phyloP scores from a whole-genome alignment of 768 basidiomycete genomes.

The Hypholoma sublateritium region DNA sequence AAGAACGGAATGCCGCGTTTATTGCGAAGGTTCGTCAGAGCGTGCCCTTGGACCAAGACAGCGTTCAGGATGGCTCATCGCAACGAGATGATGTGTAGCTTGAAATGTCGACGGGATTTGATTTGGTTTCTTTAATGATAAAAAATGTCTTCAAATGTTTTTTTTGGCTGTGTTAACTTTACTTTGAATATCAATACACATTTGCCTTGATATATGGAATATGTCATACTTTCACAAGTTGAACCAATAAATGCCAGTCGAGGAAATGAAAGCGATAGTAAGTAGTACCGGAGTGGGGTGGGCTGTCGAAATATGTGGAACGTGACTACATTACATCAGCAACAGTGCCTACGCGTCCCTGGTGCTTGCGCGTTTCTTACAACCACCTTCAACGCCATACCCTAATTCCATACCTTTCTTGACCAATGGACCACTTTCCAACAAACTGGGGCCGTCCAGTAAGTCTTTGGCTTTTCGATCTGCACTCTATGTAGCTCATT shows the following conservation, averaged over 20 bases:
- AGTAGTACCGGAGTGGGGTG: no score
- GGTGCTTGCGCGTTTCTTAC: conserved; percentile 22
- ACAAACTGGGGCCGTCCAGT: conserved; percentile 84
- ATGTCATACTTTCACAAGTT: no score
- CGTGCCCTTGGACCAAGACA: neutral
- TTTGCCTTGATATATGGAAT: no score
- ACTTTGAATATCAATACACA: no score
- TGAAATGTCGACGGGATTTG: no score
- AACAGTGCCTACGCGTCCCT: conserved; percentile 25
- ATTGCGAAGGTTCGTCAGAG: conserved; percentile 13
- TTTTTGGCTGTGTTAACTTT: no score
- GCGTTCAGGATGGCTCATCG: neutral
- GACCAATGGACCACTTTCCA: conserved; percentile 78
- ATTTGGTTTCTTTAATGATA: no score
- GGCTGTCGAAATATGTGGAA: no score
- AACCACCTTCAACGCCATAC: conserved; percentile 2
- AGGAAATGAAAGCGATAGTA: no score
- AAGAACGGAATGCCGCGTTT: conserved; percentile 21
- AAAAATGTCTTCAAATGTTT: no score
- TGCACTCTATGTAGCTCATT: neutral
- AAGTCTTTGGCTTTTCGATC: conserved; percentile 23
- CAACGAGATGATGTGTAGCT: no score
- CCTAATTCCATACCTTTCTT: conserved; percentile 4
- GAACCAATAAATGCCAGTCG: no score
- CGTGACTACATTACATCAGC: conserved; percentile 21